Evolutionary conservation across 495 filamentous ascomycete species (phyloP).

Genomic region (Penicillium dipodomyicola): DNA sequence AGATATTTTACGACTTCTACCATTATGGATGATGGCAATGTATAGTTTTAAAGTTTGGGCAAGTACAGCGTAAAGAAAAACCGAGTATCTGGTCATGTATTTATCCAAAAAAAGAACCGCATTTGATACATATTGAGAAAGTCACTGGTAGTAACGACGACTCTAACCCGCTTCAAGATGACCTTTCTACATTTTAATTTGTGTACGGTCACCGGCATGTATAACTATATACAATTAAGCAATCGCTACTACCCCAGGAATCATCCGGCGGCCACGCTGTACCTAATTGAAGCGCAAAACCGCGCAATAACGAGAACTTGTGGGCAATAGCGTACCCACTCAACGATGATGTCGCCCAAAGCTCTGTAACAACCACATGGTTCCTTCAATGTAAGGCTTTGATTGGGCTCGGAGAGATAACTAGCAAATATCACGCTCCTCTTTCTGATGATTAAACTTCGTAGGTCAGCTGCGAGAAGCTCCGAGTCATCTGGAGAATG

Average conservation of each 20-base stretch:
- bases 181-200: not conserved
- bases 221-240: not conserved
- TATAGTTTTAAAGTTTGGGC: not conserved
- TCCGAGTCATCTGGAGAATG: not conserved
- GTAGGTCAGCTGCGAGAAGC: constrained; percentile 4
- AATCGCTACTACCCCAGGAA: not conserved
- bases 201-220: not conserved
- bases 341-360: not conserved
- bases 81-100: not conserved
- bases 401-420: not conserved
- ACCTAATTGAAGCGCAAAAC: not conserved
- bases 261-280: not conserved
- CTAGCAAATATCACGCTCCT: not conserved
- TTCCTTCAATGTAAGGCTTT: not conserved
- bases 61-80: not conserved
- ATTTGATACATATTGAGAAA: not conserved
- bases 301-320: not conserved
- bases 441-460: not conserved
- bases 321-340: not conserved
- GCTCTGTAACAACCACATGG: not conserved
- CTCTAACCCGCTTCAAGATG: not conserved
- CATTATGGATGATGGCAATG: not conserved
- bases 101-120: not conserved
- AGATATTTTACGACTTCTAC: not conserved
- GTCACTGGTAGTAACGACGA: not conserved